Evolutionary conservation across 495 filamentous ascomycete species (phyloP).

Genomic region (Penicillium cosmopolitanum): DNA sequence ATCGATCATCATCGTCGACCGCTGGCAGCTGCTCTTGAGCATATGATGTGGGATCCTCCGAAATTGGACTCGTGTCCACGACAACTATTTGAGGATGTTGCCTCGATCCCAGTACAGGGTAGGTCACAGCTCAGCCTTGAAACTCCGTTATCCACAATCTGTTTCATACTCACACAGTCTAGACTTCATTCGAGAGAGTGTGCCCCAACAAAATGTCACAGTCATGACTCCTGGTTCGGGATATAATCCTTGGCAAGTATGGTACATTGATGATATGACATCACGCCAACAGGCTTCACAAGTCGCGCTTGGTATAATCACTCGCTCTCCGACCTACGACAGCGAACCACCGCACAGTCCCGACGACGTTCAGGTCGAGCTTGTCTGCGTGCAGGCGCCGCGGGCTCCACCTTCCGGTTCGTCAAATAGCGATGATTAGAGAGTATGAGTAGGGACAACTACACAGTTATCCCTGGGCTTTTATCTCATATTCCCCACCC

Average conservation of each 20-base stretch:
- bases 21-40: conserved; percentile 34
- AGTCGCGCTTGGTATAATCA: conserved; percentile 47
- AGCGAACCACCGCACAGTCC: conserved; percentile 26
- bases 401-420: conserved; percentile 32
- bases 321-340: conserved; percentile 39
- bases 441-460: neutral
- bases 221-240: conserved; percentile 37
- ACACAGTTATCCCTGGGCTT: neutral
- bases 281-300: conserved; percentile 41
- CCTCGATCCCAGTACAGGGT: conserved; percentile 43
- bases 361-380: conserved; percentile 43
- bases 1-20: conserved; percentile 37
- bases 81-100: conserved; percentile 41
- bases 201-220: conserved; percentile 30
- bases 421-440: conserved; percentile 22
- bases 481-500: neutral
- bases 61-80: conserved; percentile 34
- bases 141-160: neutral
- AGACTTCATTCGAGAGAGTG: conserved; percentile 44
- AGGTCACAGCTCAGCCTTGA: conserved; percentile 15
- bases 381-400: conserved; percentile 47
- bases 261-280: conserved; percentile 44
- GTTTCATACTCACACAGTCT: neutral
- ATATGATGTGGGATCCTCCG: conserved; percentile 33
- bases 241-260: conserved; percentile 43